These are phyloP conservation scores for Amanita jacksonii DNA, from an alignment of 768 basidiomycete species.

Conservation along the genomic window DNA sequence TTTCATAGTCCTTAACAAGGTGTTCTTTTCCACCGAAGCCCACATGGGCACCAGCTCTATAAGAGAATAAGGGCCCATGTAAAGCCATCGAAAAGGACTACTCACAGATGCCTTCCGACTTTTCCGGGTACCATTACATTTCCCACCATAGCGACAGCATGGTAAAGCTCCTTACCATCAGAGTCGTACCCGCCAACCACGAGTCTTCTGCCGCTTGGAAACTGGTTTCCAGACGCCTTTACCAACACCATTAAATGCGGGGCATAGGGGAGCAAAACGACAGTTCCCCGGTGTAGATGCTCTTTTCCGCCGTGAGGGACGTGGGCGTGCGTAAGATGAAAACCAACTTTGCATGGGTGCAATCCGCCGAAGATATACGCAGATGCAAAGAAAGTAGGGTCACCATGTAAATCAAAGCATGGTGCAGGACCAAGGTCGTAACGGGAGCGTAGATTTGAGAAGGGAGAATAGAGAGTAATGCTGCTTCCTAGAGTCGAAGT, in stretches of 20 bases:
- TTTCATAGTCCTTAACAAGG: conserved; percentile 32
- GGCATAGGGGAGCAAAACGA: conserved; percentile 52
- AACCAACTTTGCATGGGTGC: conserved; percentile 78
- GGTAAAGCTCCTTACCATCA: conserved; percentile 54
- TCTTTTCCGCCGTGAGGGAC: conserved; percentile 62
- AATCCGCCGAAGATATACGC: conserved; percentile 59
- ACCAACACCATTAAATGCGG: conserved; percentile 69
- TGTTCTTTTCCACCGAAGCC: conserved; percentile 38
- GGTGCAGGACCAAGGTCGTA: conserved; percentile 39
- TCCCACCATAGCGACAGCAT: conserved; percentile 45
- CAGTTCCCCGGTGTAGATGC: conserved; percentile 52
- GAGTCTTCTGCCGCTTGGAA: conserved; percentile 48
- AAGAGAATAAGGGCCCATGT: not conserved
- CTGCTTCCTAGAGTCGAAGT: no score
- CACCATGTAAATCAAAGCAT: conserved; percentile 48
- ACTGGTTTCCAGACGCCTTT: conserved; percentile 43
- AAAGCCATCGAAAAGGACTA: not conserved
- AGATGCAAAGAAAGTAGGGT: conserved; percentile 64
- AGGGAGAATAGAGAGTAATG: conserved; percentile 32
- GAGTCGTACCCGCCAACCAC: conserved; percentile 75
- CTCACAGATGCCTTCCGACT: conserved; percentile 57
- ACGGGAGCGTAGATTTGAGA: conserved; percentile 23
- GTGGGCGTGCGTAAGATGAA: conserved; percentile 38
- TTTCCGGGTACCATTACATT: conserved; percentile 64
- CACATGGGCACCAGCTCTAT: conserved; percentile 33